These are phyloP conservation scores for Carpinus viminea DNA, from an alignment of 306 rosid species.

Conservation along the genomic window DNA sequence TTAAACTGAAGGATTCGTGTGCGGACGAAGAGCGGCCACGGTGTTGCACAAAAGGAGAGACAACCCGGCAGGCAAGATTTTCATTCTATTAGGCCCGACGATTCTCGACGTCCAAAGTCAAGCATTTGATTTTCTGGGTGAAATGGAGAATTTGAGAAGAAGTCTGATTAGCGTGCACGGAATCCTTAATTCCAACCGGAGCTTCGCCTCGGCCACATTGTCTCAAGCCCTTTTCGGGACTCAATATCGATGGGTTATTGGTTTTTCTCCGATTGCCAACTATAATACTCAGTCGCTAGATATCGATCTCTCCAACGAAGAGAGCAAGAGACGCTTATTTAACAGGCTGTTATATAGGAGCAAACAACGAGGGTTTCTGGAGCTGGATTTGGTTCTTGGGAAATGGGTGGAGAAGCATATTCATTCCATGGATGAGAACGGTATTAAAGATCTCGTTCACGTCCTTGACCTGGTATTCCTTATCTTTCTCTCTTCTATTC, in stretches of 20 bases:
- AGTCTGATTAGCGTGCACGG: conserved; percentile 28
- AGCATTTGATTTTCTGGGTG: not conserved
- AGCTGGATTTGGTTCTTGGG: conserved; percentile 86
- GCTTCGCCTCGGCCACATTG: conserved; percentile 25
- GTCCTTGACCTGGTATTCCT: conserved; percentile 70
- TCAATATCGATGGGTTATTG: conserved; percentile 19
- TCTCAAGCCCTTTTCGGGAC: conserved; percentile 34
- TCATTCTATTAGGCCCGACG: too few species aligned
- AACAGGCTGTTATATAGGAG: conserved; percentile 88
- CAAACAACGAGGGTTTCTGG: conserved; percentile 86
- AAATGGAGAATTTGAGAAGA: conserved; percentile 54
- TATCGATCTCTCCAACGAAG: conserved; percentile 70
- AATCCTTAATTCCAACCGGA: conserved; percentile 31
- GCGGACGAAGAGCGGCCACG: too few species aligned
- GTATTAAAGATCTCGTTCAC: conserved; percentile 57
- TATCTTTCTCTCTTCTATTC: not conserved
- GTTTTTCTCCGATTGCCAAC: conserved; percentile 36
- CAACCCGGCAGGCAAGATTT: too few species aligned
- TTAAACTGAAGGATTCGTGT: too few species aligned
- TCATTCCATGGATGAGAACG: conserved; percentile 66
- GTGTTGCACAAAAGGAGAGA: too few species aligned
- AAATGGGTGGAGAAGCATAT: conserved; percentile 88
- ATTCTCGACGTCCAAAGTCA: too few species aligned
- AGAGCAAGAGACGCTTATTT: conserved; percentile 67
- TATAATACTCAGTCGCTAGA: conserved; percentile 20